Percentiles rank a stretch among this genome's conserved stretches.
These are phyloP conservation scores for Coix lacrymajobi DNA, from an alignment of 176 grass and related monocot species.

Conservation along the genomic window DNA sequence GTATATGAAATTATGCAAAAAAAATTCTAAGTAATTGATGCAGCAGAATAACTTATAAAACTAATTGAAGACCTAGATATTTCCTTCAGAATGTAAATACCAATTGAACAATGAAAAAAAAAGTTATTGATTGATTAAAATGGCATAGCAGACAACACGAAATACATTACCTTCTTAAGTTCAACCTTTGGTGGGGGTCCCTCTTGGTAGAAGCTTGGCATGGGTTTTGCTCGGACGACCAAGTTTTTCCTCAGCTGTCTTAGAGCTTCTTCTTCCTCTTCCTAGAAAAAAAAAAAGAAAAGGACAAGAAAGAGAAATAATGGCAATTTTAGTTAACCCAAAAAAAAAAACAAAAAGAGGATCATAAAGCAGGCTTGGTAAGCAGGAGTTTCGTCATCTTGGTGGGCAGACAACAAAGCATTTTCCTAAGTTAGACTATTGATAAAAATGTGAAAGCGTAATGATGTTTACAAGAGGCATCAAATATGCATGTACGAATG, in stretches of 20 bases:
- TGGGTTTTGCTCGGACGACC: slow-evolving; percentile 77
- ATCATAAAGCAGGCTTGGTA: background rate
- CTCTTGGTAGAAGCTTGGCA: slow-evolving; percentile 94
- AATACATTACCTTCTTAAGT: slow-evolving; percentile 75
- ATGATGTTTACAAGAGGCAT: background rate
- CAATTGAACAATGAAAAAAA: background rate
- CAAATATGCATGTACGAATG: background rate
- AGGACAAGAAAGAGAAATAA: slow-evolving; percentile 1
- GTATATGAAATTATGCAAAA: background rate
- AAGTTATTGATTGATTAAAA: background rate
- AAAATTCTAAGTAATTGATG: background rate
- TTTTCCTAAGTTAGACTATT: background rate
- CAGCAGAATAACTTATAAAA: background rate
- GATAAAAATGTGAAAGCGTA: background rate
- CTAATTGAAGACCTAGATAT: background rate
- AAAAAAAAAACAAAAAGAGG: background rate
- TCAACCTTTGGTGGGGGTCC: slow-evolving; percentile 78
- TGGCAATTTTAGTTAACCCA: background rate
- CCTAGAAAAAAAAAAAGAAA: slow-evolving; percentile 38
- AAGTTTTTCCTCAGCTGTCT: slow-evolving; percentile 91
- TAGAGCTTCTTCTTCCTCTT: slow-evolving; percentile 86
- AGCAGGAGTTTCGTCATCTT: background rate
- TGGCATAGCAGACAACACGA: background rate
- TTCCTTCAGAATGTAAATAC: background rate
- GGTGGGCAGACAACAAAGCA: background rate